Base-by-base conservation (phyloP, 225 moss, liverwort and hornwort species). In the Neckera pumila region DNA sequence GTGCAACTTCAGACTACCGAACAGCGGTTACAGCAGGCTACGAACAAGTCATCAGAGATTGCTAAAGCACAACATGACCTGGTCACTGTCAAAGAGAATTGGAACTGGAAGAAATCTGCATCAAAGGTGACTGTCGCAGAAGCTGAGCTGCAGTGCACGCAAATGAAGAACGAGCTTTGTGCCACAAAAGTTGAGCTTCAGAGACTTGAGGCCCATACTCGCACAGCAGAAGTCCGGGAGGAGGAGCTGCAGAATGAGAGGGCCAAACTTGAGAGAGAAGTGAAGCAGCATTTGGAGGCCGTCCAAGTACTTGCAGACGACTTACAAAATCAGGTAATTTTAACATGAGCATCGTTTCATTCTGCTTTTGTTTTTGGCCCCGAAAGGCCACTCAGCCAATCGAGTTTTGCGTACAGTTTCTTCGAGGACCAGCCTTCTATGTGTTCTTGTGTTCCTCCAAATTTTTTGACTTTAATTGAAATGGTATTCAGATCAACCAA, bases 211-310 rank as follows among this genome's bases (percentile, higher is more conserved):
- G 75, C 54, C 62, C 91, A 72, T 57, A 85, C 73, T 58, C 84
- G 79, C 20, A 33, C 58, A 73, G 85, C 92, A 57, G 93, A 92
- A 87, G 87, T 75, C 25, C 85, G 85, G 73, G 90, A 90, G 85
- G 86, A 86, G 57, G 91, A 88, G 85, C 67, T 91, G 58, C 90
- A 93, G 82, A 81, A 51, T 79, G 91, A 93, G 89, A 92, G 92
- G 83, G 79, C 63, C 69, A 88, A 87, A 73, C 91, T 93, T 75
- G 93, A 93, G 90, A 64, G 88, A 15, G 91, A 93, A 86, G 85
- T 93, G 42, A 90, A 90, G 88, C 83, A 90, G 88, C 92, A 92
- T 83, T 80, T 92, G 84, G 92, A 91, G 87, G 93, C 89, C 67
- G 87, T 93, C 33, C 90, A 92, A 83, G 66, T 87, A 70, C 91